Conservation (phyloP, 1,284 basidiomycete species). For the Ceratobasidium sp. region DNA sequence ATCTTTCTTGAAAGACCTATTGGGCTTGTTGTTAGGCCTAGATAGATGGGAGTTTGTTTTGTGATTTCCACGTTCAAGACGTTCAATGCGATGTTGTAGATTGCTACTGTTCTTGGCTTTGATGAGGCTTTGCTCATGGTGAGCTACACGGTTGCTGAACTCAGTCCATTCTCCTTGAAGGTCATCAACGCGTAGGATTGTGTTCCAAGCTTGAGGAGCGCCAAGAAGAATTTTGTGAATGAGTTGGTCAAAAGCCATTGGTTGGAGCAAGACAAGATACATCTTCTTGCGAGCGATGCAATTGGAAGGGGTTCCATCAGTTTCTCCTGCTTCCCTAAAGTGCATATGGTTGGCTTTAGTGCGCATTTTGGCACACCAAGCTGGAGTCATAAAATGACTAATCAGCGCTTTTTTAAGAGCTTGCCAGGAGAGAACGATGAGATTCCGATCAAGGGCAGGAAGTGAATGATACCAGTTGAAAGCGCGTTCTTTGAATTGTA, state of each 20-base stretch:
- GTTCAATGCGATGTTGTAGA: constrained; percentile 45
- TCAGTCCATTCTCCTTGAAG: constrained; percentile 46
- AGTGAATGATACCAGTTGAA: neutral
- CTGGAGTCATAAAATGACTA: constrained; percentile 14
- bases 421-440: constrained; percentile 6
- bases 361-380: neutral
- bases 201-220: constrained; percentile 51
- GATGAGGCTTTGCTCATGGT: constrained; percentile 51
- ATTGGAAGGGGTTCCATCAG: neutral
- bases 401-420: constrained; percentile 16
- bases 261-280: neutral
- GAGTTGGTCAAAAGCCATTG: neutral
- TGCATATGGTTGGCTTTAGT: neutral
- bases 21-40: neutral
- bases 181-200: constrained; percentile 50
- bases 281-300: constrained; percentile 21
- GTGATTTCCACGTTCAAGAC: constrained; percentile 17
- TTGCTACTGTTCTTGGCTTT: constrained; percentile 26
- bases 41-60: neutral
- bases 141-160: constrained; percentile 46
- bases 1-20: no score
- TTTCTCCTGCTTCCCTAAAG: neutral
- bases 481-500: neutral
- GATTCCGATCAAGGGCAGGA: neutral
- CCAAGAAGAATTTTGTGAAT: constrained; percentile 54